phyloP scores from a whole-genome alignment of 2,329 filamentous ascomycete genomes.

The Colletotrichum cordylinicola region DNA sequence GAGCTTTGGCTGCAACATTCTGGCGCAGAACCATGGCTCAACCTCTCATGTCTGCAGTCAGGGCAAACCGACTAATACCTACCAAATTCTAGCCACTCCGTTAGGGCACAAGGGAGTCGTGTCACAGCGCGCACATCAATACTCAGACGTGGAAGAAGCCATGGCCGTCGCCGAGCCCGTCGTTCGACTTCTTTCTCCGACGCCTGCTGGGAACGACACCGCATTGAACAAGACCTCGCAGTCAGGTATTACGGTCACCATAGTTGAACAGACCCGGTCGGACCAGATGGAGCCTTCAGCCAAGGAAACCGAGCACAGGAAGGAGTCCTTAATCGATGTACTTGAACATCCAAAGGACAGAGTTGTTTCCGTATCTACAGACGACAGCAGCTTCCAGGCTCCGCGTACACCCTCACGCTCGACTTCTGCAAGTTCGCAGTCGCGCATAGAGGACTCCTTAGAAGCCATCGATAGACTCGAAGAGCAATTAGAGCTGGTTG shows the following conservation, averaged over 20 bases:
- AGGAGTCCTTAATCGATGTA: neutral
- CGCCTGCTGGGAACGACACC: neutral
- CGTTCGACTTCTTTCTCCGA: neutral
- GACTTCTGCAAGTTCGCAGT: conserved; percentile 29
- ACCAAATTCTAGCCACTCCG: conserved; percentile 56
- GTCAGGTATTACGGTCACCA: neutral
- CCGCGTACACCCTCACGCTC: conserved; percentile 13
- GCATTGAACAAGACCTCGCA: neutral
- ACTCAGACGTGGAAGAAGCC: neutral
- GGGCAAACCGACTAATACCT: conserved; percentile 36
- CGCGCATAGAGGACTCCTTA: conserved; percentile 68
- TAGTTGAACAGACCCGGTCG: neutral
- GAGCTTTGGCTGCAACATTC: conserved; percentile 59
- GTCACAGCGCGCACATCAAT: neutral
- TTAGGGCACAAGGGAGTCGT: conserved; percentile 29
- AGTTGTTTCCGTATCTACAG: conserved; percentile 7
- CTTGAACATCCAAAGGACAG: neutral
- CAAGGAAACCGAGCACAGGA: neutral
- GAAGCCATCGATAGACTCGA: conserved; percentile 68
- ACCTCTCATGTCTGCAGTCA: conserved; percentile 26
- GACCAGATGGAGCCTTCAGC: neutral
- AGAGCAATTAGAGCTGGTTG: conserved; percentile 63
- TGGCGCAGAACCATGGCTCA: conserved; percentile 40
- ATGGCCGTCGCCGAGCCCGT: conserved; percentile 17
- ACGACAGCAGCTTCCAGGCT: neutral